phyloP scores from a whole-genome alignment of 1,284 basidiomycete species.

The Moesziomyces globuligerus region DNA sequence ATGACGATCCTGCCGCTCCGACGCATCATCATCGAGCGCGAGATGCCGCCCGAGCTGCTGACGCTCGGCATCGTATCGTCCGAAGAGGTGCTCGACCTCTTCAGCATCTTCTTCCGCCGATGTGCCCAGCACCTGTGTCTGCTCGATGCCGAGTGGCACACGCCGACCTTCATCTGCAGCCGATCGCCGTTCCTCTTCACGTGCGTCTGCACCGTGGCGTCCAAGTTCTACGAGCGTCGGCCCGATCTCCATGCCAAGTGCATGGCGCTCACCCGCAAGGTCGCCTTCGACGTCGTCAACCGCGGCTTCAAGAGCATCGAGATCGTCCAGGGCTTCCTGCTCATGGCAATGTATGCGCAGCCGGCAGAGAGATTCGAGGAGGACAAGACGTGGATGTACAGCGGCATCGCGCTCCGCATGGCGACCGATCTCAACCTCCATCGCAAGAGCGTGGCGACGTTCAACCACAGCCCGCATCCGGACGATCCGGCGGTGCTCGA shows the following conservation, averaged over 20 bases:
- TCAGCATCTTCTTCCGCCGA: slow-evolving; percentile 82
- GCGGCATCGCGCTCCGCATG: slow-evolving; percentile 76
- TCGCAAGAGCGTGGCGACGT: slow-evolving; percentile 79
- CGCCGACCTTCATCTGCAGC: slow-evolving; percentile 64
- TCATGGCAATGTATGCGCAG: slow-evolving; percentile 68
- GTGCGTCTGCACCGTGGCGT: slow-evolving; percentile 86
- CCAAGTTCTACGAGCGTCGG: slow-evolving; percentile 85
- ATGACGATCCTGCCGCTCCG: slow-evolving; percentile 71
- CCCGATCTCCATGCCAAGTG: slow-evolving; percentile 85
- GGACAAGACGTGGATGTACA: slow-evolving; percentile 85
- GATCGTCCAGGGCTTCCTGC: slow-evolving; percentile 68
- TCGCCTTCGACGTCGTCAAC: slow-evolving; percentile 77
- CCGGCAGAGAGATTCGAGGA: slow-evolving; percentile 79
- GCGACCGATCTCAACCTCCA: slow-evolving; percentile 95
- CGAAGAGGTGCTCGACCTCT: slow-evolving; percentile 84
- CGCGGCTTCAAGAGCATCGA: slow-evolving; percentile 93
- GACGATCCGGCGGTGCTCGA: slow-evolving; percentile 67
- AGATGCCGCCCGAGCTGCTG: slow-evolving; percentile 82
- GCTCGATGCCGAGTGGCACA: slow-evolving; percentile 66
- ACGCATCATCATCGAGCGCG: slow-evolving; percentile 85
- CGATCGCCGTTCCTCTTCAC: slow-evolving; percentile 66
- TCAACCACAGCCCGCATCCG: slow-evolving; percentile 63
- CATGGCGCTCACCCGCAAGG: slow-evolving; percentile 83
- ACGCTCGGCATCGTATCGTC: slow-evolving; percentile 81
- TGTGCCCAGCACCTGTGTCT: slow-evolving; percentile 59